These are phyloP conservation scores for Anastatica hierochuntica DNA, from an alignment of 345 rosid genomes.

Conservation along the genomic window DNA sequence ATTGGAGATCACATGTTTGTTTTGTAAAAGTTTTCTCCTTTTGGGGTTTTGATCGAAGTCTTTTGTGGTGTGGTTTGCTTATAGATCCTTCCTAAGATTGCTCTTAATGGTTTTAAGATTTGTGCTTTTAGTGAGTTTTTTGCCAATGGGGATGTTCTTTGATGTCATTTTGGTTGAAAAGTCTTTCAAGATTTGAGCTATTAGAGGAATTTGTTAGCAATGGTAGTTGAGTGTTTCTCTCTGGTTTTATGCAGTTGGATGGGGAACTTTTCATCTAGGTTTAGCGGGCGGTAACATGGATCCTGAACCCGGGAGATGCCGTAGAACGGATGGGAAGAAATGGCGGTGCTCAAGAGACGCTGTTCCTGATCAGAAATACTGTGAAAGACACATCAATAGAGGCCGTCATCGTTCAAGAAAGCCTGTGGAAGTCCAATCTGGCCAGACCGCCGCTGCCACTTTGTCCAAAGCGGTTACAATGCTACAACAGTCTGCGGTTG, in stretches of 20 bases:
- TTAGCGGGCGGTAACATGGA: conserved; percentile 64
- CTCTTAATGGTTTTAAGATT: background rate
- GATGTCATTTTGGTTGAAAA: background rate
- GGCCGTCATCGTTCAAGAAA: conserved; percentile 99
- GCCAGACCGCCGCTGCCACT: conserved; percentile 39
- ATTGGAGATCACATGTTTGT: no score
- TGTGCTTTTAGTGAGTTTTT: background rate
- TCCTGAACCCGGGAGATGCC: conserved; percentile 94
- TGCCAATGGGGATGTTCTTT: background rate
- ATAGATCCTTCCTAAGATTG: no score
- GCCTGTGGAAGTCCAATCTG: conserved; percentile 98
- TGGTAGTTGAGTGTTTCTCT: background rate
- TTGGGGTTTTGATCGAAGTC: no score
- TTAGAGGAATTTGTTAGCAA: background rate
- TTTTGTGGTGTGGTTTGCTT: no score
- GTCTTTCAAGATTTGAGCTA: background rate
- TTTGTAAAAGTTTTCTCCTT: no score
- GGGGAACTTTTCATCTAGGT: conserved; percentile 78
- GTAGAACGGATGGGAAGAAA: conserved; percentile 98
- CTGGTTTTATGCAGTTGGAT: conserved; percentile 39
- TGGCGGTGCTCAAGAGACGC: conserved; percentile 99
- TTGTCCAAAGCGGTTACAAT: conserved; percentile 27
- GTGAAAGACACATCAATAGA: conserved; percentile 93
- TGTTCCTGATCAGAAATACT: conserved; percentile 84
- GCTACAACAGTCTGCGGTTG: conserved; percentile 25